Evolutionary conservation across 2,329 filamentous ascomycete genomes (phyloP).

Genomic region (Diaporthe vaccinii): DNA sequence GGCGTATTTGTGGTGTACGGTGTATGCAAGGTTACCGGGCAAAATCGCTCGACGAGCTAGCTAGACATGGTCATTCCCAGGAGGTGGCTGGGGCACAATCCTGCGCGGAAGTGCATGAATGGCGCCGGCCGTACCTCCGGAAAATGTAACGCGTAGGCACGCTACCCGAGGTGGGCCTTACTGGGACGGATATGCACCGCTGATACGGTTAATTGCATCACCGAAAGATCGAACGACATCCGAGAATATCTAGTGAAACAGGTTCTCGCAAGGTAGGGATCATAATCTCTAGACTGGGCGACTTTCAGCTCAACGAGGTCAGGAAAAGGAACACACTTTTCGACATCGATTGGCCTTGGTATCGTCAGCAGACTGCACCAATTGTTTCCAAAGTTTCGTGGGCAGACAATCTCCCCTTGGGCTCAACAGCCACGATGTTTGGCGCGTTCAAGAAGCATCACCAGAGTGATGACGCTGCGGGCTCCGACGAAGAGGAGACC

Average conservation of each 20-base stretch:
- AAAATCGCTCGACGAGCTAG: not conserved
- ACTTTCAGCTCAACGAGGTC: not conserved
- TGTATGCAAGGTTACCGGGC: not conserved
- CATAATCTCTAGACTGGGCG: not conserved
- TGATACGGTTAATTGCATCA: not conserved
- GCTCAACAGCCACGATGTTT: not conserved
- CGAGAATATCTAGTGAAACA: not conserved
- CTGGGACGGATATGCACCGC: not conserved
- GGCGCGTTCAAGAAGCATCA: not conserved
- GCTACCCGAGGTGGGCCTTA: not conserved
- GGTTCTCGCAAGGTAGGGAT: not conserved
- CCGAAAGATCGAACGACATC: not conserved
- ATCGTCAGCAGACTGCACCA: not conserved
- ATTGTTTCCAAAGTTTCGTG: not conserved
- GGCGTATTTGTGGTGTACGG: not conserved
- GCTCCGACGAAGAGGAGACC: not conserved
- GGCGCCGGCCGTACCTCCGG: not conserved
- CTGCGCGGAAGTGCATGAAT: not conserved
- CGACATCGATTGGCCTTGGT: not conserved
- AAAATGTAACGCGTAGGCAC: too few species aligned
- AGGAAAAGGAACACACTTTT: not conserved
- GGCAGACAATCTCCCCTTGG: not conserved
- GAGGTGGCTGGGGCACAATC: not conserved
- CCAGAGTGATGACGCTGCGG: not conserved
- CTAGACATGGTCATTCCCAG: not conserved